Percentiles rank a stretch among this genome's conserved stretches.
phyloP scores from a whole-genome alignment of 345 rosid genomes.

The Moringa oleifera region DNA sequence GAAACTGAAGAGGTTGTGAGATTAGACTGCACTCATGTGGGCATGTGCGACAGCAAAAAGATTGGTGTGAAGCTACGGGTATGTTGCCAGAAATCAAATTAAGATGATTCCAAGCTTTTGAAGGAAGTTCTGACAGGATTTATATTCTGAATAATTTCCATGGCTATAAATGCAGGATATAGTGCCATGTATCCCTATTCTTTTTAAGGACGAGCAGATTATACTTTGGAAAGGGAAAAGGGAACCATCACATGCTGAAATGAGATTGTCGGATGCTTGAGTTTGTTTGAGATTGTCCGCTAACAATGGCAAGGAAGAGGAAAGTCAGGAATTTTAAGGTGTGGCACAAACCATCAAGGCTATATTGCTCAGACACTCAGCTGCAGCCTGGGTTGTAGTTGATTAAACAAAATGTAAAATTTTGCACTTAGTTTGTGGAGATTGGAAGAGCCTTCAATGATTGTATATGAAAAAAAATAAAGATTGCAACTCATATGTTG shows the following conservation, averaged over 20 bases:
- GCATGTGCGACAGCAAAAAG: slow-evolving; percentile 78
- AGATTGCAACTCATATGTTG: too few relatives aligned
- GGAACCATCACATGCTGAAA: slow-evolving; percentile 8
- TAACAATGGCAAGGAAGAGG: too few relatives aligned
- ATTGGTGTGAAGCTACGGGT: slow-evolving; percentile 81
- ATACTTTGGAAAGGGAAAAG: slow-evolving; percentile 74
- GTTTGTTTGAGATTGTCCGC: too few relatives aligned
- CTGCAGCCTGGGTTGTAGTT: too few relatives aligned
- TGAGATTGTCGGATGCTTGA: slow-evolving; percentile 1
- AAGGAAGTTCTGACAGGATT: not conserved
- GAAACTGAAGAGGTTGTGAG: slow-evolving; percentile 63
- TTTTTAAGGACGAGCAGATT: slow-evolving; percentile 85
- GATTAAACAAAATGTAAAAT: not conserved
- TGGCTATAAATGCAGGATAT: slow-evolving; percentile 48
- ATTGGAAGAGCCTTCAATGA: too few relatives aligned
- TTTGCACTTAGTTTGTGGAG: not conserved
- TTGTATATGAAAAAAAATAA: not conserved
- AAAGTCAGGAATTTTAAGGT: too few relatives aligned
- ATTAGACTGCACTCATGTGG: slow-evolving; percentile 74
- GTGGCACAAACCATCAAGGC: too few relatives aligned
- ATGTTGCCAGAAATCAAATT: slow-evolving; percentile 8
- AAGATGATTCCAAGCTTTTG: not conserved
- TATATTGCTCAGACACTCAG: too few relatives aligned
- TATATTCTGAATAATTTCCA: not conserved
- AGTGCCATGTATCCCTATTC: slow-evolving; percentile 78